Conservation (phyloP, 1,284 basidiomycete genomes). For the Ustilago crameri region DNA sequence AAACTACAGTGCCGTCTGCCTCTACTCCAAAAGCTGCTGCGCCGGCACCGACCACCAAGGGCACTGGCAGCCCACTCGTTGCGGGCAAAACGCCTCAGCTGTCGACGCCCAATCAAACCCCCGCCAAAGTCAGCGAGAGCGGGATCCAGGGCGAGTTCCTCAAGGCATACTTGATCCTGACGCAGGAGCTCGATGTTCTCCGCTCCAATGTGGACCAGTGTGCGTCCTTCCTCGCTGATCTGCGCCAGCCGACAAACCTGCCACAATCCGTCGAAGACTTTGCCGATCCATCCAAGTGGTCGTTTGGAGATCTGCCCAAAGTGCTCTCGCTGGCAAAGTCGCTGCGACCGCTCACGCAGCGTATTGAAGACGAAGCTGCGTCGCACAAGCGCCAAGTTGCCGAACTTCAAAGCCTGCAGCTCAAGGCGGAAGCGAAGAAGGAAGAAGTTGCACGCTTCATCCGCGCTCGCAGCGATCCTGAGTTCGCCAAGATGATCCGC, state of each 20-base stretch:
- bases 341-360: slow-evolving; percentile 26
- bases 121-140: slow-evolving; percentile 55
- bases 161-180: slow-evolving; percentile 67
- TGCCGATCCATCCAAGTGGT: slow-evolving; percentile 63
- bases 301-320: slow-evolving; percentile 67
- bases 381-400: slow-evolving; percentile 66
- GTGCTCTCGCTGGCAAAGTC: slow-evolving; percentile 57
- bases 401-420: slow-evolving; percentile 70
- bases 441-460: slow-evolving; percentile 73
- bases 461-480: slow-evolving; percentile 78
- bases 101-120: slow-evolving; percentile 21
- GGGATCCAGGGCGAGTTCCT: slow-evolving; percentile 62
- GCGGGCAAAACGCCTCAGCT: slow-evolving; percentile 31
- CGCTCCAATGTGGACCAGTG: slow-evolving; percentile 39
- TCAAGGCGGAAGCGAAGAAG: slow-evolving; percentile 70
- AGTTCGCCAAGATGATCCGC: slow-evolving; percentile 82
- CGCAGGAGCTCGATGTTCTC: slow-evolving; percentile 66
- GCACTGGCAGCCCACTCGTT: slow-evolving; percentile 15
- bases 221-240: slow-evolving; percentile 64
- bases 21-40: slow-evolving; percentile 7
- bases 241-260: slow-evolving; percentile 49
- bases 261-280: slow-evolving; percentile 49
- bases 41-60: slow-evolving; percentile 4
- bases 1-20: slow-evolving; percentile 3
- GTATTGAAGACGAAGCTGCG: slow-evolving; percentile 28